Evolutionary conservation across 2,329 filamentous ascomycete genomes (phyloP), one percentile per base, ranked within the genome.

Genomic region (Pseudonectria foliicola): DNA sequence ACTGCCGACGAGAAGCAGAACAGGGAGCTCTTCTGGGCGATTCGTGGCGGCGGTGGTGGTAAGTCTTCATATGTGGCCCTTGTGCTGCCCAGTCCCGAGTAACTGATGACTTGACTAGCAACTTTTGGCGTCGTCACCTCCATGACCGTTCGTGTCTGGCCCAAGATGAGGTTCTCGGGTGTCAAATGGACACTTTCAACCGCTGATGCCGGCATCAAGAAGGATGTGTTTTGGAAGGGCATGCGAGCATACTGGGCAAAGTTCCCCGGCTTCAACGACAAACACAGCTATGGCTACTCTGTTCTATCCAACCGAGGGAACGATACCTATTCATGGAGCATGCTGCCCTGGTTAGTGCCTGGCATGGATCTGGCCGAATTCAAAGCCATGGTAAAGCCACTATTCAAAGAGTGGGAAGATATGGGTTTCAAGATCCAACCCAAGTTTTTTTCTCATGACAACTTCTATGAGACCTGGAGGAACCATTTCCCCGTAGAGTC

Each of bases 21-120:
- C 42, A 34, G 54, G 1, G 70, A 73, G 18, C 54, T 74, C 1
- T 73, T 67, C 56, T 71, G 69, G 62, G 68, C 70, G 4, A 51
- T 73, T 14, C 54, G 63, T 15, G 70, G 68, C 4, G 69, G 63
- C 3, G 66, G 67, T 13, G 53, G 54, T 4, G 62, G 11, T 15
- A 29, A 10, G 13, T n/a, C n/a, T n/a, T n/a, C n/a, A n/a, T n/a
- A n/a, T n/a, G n/a, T n/a, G n/a, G n/a, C n/a, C n/a, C n/a, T n/a
- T n/a, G n/a, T n/a, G n/a, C n/a, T n/a, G n/a, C n/a, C n/a, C n/a
- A n/a, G n/a, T n/a, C n/a, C n/a, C n/a, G n/a, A n/a, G n/a, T n/a
- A n/a, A 21, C 18, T 21, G 18, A 6, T 21, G 18, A 8, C 18
- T 21, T 21, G 18, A 21, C 6, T 16, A 34, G 43, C 56, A 27